A percentile compares a stretch with the other conserved stretches of the same genome.
Conservation (phyloP, 2,329 filamentous ascomycete genomes). For the Thermothelomyces thermophilus region DNA sequence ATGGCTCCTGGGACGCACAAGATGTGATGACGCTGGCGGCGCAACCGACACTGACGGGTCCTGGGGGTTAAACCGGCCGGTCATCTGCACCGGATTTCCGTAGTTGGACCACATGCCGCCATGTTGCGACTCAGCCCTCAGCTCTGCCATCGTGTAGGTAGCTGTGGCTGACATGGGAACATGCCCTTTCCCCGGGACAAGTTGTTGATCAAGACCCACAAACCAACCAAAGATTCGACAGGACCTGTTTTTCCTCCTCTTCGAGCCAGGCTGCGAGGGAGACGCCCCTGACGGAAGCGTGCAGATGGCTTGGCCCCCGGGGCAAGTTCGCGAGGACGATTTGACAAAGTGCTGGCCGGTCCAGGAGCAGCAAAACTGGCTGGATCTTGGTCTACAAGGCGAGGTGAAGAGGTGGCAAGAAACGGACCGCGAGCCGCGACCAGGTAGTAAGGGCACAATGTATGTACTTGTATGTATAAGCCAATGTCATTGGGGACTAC, state of each 20-base stretch:
- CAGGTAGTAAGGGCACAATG: slow-evolving; percentile 38
- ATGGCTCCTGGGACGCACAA: slow-evolving; percentile 43
- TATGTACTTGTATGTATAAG: slow-evolving; percentile 42
- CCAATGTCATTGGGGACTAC: slow-evolving; percentile 39
- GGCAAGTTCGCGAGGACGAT: neutral
- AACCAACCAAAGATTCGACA: slow-evolving; percentile 2
- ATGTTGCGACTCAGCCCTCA: slow-evolving; percentile 54
- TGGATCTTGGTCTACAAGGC: slow-evolving; percentile 13
- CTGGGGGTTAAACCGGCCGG: slow-evolving; percentile 44
- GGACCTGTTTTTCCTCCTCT: neutral
- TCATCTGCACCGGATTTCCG: slow-evolving; percentile 47
- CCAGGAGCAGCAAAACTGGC: neutral
- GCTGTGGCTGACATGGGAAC: slow-evolving; percentile 55
- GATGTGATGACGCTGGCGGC: slow-evolving; percentile 41
- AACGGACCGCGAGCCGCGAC: slow-evolving; percentile 26
- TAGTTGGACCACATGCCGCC: slow-evolving; percentile 54
- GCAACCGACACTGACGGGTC: slow-evolving; percentile 43
- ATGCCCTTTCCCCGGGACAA: slow-evolving; percentile 33
- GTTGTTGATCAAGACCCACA: neutral
- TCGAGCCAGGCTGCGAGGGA: neutral
- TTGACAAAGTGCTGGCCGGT: neutral
- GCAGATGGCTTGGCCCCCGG: neutral
- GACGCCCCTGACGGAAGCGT: neutral
- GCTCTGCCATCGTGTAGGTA: slow-evolving; percentile 58
- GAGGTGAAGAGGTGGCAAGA: slow-evolving; percentile 27